Evolutionary conservation across 1,139 yeast genomes (phyloP).

Genomic region (Kluyveromyces marxianus): DNA sequence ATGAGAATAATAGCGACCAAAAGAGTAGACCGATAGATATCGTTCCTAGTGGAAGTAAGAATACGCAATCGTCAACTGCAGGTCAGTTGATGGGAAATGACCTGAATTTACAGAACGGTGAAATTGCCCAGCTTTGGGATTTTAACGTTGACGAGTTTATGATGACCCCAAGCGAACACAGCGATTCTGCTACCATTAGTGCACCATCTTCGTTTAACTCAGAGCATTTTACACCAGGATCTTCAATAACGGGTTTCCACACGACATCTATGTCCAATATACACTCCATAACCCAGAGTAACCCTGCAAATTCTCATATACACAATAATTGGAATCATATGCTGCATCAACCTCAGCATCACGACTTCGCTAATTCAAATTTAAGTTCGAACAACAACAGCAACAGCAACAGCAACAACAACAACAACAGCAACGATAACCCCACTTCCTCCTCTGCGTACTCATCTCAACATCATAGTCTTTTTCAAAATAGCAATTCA

Average conservation of each 20-base stretch:
- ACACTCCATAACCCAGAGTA: conserved; percentile 7
- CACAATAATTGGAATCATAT: conserved; percentile 1
- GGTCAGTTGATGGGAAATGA: conserved; percentile 5
- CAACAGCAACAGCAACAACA: no score
- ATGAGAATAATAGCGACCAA: not conserved
- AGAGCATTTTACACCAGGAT: conserved; percentile 10
- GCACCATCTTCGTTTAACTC: conserved; percentile 30
- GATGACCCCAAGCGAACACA: conserved; percentile 26
- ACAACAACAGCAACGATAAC: no score
- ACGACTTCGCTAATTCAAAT: not conserved
- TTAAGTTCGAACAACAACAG: not conserved
- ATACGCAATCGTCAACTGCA: conserved; percentile 1
- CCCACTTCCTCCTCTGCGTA: not conserved
- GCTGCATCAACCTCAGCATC: conserved; percentile 5
- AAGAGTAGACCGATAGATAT: conserved; percentile 10
- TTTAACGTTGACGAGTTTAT: conserved; percentile 30
- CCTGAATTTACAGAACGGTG: conserved; percentile 30
- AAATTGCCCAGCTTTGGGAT: conserved; percentile 32
- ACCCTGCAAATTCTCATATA: conserved; percentile 3
- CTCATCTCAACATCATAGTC: not conserved
- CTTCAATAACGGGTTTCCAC: not conserved
- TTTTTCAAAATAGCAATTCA: not conserved
- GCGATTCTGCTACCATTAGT: conserved; percentile 31
- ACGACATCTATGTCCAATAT: conserved; percentile 6
- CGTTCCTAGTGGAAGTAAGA: not conserved